Evolutionary conservation across 768 basidiomycete genomes (phyloP).

Genomic region (Lepiota brunneoincarnata): DNA sequence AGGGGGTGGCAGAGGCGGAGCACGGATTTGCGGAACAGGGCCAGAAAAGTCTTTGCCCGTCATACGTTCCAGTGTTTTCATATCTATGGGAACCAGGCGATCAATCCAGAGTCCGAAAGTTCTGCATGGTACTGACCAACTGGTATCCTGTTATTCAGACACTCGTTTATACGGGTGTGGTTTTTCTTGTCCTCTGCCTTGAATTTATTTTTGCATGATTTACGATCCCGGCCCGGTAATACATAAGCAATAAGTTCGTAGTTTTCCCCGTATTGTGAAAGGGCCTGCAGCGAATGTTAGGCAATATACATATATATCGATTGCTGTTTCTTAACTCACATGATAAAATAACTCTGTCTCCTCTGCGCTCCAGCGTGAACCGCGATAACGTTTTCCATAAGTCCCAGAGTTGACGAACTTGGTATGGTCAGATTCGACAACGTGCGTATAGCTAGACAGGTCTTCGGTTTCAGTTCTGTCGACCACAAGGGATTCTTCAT

Average conservation of each 20-base stretch:
- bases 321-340: slow-evolving; percentile 39
- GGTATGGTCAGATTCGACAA: slow-evolving; percentile 78
- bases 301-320: slow-evolving; percentile 4
- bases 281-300: slow-evolving; percentile 51
- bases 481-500: slow-evolving; percentile 81
- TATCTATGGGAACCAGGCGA: slow-evolving; percentile 43
- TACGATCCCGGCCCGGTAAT: slow-evolving; percentile 81
- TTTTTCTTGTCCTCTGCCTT: slow-evolving; percentile 86
- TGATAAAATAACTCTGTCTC: slow-evolving; percentile 89
- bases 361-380: slow-evolving; percentile 84
- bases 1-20: slow-evolving; percentile 35
- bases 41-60: slow-evolving; percentile 87
- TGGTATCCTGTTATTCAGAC: slow-evolving; percentile 71
- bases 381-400: slow-evolving; percentile 77
- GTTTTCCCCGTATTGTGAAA: slow-evolving; percentile 88
- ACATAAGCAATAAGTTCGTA: slow-evolving; percentile 89
- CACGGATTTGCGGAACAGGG: slow-evolving; percentile 66
- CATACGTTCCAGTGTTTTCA: slow-evolving; percentile 70
- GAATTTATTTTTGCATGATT: slow-evolving; percentile 92
- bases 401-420: slow-evolving; percentile 85
- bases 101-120: neutral
- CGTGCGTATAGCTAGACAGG: slow-evolving; percentile 69
- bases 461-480: slow-evolving; percentile 71
- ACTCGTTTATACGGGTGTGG: slow-evolving; percentile 68
- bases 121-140: slow-evolving; percentile 53